Conservation (phyloP, 805 yeast genomes). For the Kuraishia capsulata region DNA sequence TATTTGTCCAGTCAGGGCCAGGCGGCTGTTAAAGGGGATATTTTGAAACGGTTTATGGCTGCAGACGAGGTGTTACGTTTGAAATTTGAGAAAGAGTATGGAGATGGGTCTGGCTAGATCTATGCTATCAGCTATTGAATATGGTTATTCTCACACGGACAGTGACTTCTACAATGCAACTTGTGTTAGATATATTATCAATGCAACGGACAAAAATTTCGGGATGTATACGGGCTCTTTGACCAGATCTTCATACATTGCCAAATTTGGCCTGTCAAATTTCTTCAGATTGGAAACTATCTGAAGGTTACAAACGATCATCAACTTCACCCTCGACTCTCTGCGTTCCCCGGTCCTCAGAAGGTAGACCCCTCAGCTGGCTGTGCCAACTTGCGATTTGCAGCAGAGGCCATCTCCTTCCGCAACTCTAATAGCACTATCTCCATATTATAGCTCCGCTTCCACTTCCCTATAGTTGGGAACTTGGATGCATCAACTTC, state of each 20-base stretch:
- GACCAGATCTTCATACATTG: too few species aligned
- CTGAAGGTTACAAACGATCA: too few species aligned
- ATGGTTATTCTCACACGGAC: too few species aligned
- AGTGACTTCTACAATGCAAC: too few species aligned
- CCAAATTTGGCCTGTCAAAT: too few species aligned
- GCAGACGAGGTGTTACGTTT: slow-evolving; percentile 21
- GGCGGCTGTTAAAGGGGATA: slow-evolving; percentile 4
- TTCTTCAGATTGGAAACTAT: too few species aligned
- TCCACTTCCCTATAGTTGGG: slow-evolving; percentile 75
- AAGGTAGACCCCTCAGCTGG: slow-evolving; percentile 80
- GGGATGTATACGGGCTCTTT: too few species aligned
- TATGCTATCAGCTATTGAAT: neutral
- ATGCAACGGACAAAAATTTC: neutral
- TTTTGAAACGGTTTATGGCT: slow-evolving; percentile 17
- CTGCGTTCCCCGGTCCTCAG: slow-evolving; percentile 3
- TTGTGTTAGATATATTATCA: neutral
- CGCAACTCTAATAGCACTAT: slow-evolving; percentile 83
- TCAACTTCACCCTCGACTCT: too few species aligned
- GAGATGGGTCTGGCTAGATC: neutral
- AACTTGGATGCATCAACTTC: slow-evolving; percentile 44
- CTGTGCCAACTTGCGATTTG: slow-evolving; percentile 79
- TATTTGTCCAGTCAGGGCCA: slow-evolving; percentile 12
- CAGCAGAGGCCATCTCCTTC: slow-evolving; percentile 78
- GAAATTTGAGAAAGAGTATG: slow-evolving; percentile 10
- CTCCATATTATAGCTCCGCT: slow-evolving; percentile 86